Evolutionary conservation across 1,284 basidiomycete genomes (phyloP), one percentile per base, ranked within the genome.

Genomic region (Chiua sp.): DNA sequence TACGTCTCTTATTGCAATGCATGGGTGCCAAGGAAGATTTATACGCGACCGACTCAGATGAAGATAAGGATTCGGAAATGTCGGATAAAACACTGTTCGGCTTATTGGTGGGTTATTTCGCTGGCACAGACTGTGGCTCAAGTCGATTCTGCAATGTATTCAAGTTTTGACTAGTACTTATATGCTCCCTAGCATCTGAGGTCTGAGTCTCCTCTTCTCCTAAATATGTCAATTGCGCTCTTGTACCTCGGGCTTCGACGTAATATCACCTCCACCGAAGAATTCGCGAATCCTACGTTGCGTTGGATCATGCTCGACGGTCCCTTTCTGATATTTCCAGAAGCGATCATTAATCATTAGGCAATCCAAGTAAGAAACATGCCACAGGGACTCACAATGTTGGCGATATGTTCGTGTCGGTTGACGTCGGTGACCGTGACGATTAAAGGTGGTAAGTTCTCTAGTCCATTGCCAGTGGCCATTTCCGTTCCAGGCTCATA

Each of bases 271-370:
- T 59, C 85, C 86, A 22, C 82, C 84, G 67, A 95, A 92, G 79
- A 94, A 94, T 7, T 84, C 82, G n/a, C 90, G 83, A 59, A 95
- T 87, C 67, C 88, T 86, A 64, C 83, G 81, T 72, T 96, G 93
- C 60, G 10, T 83, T 35, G 87, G 85, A 69, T 96, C 93, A 67
- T 88, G 83, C 1, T 86, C 90, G 49, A 93, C 89, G 0, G 93
- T 93, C 1, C 91, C 92, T 60, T 82, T 83, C 71, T 94, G 92
- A 8, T 92, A 84, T 63, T 82, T 84, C 90, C 92, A 53, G 26
- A 20, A 54, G 51, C n/a, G n/a, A n/a, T n/a, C n/a, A n/a, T n/a
- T 26, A 18, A 52, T n/a, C 28, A 35, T 64, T 26, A 63, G 42
- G 13, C 59, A 48, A 49, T 16, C 32, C 26, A 16, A 32, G 8